These are phyloP conservation scores for Blastobotrys niveus DNA, from an alignment of 1,139 yeast species.

Conservation along the genomic window DNA sequence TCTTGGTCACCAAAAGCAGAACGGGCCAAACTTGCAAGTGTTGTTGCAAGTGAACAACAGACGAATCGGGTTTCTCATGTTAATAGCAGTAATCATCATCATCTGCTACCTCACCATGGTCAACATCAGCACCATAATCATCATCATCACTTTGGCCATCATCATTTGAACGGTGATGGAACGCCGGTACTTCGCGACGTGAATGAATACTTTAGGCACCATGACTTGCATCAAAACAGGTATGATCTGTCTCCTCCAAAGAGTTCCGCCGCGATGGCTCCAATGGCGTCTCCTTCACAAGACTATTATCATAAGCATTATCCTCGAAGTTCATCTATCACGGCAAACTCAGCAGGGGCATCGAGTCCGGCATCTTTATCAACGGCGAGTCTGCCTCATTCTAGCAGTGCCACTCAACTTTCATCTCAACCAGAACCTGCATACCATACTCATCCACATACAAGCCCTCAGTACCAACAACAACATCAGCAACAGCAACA, in stretches of 20 bases:
- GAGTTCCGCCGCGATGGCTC: neutral
- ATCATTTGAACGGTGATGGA: no score
- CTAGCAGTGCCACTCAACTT: no score
- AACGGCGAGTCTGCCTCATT: no score
- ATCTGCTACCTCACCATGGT: neutral
- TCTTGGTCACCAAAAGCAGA: slow-evolving; percentile 9
- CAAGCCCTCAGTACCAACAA: no score
- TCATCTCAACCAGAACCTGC: no score
- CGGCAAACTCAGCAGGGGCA: neutral
- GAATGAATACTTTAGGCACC: slow-evolving; percentile 40
- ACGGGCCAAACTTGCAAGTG: neutral
- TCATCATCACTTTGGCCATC: neutral
- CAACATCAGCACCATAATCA: neutral
- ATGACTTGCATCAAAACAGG: neutral
- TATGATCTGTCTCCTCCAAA: slow-evolving; percentile 10
- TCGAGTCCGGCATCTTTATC: neutral
- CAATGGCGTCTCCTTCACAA: neutral
- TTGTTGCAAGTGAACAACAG: neutral
- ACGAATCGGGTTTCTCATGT: neutral
- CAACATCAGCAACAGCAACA: neutral
- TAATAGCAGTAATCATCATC: neutral
- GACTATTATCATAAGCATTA: no score
- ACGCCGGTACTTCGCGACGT: slow-evolving; percentile 34
- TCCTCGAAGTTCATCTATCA: no score
- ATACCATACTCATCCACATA: no score